Evolutionary conservation across 2,329 filamentous ascomycete species (phyloP).

Genomic region (Teratosphaeria viscida): DNA sequence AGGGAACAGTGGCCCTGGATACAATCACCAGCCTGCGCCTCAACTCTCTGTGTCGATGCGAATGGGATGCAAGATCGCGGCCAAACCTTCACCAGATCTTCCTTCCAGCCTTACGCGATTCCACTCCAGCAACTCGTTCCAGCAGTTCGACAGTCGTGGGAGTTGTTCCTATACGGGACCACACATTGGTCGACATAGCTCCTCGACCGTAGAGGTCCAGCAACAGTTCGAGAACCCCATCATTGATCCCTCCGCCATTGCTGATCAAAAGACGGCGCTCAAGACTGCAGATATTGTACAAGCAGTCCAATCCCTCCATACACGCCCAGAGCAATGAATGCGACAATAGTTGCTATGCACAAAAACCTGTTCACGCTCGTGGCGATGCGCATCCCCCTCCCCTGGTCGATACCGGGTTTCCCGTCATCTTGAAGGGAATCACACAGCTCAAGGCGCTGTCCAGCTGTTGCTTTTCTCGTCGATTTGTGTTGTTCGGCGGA

Average conservation of each 20-base stretch:
- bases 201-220: too few relatives aligned
- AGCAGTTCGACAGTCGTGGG: too few relatives aligned
- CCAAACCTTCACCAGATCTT: too few relatives aligned
- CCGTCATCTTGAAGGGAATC: not conserved
- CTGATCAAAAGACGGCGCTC: not conserved
- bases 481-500: not conserved
- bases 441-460: not conserved
- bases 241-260: not conserved
- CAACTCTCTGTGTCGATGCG: too few relatives aligned
- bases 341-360: not conserved
- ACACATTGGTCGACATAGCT: too few relatives aligned
- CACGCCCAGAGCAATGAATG: not conserved
- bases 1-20: too few relatives aligned
- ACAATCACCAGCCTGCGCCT: too few relatives aligned
- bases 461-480: not conserved
- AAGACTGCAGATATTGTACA: not conserved
- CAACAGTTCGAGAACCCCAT: too few relatives aligned
- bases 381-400: not conserved
- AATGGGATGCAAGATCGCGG: too few relatives aligned
- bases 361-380: not conserved
- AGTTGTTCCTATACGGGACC: too few relatives aligned
- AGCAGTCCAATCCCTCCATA: not conserved
- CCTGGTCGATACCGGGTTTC: not conserved
- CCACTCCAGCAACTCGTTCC: too few relatives aligned
- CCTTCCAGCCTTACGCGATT: too few relatives aligned